Conservation (phyloP, 139 green algal species). For the Gonium pectorale region DNA sequence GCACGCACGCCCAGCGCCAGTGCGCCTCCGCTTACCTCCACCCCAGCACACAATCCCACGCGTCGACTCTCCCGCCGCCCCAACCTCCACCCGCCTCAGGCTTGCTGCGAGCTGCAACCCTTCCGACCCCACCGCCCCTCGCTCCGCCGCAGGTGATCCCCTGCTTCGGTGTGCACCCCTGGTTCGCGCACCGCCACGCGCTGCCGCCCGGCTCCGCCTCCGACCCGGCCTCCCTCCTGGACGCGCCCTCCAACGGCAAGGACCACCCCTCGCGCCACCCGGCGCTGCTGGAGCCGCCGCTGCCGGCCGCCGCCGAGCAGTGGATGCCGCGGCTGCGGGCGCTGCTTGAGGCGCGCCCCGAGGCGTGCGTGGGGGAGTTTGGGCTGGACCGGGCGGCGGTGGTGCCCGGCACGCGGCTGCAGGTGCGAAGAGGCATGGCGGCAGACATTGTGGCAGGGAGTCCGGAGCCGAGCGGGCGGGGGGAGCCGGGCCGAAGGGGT, state of each 20-base stretch:
- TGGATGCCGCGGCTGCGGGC: conserved; percentile 49
- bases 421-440: background rate
- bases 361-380: conserved; percentile 61
- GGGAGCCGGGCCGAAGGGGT: too few relatives aligned
- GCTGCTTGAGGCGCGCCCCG: conserved; percentile 34
- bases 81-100: background rate
- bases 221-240: conserved; percentile 3
- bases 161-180: conserved; percentile 69
- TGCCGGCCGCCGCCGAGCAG: background rate
- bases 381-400: conserved; percentile 61
- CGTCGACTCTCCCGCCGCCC: background rate
- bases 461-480: too few relatives aligned
- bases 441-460: too few relatives aligned
- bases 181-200: conserved; percentile 58
- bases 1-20: too few relatives aligned
- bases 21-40: background rate
- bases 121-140: background rate
- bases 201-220: background rate
- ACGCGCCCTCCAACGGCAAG: background rate
- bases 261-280: conserved; percentile 19
- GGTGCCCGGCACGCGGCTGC: conserved; percentile 55
- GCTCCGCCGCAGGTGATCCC: conserved; percentile 51
- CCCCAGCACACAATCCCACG: too few relatives aligned
- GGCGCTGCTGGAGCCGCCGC: background rate
- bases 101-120: too few relatives aligned